Percentiles rank a stretch among this genome's conserved stretches.
Conservation (phyloP, 306 rosid genomes). For the Rosa persica region DNA sequence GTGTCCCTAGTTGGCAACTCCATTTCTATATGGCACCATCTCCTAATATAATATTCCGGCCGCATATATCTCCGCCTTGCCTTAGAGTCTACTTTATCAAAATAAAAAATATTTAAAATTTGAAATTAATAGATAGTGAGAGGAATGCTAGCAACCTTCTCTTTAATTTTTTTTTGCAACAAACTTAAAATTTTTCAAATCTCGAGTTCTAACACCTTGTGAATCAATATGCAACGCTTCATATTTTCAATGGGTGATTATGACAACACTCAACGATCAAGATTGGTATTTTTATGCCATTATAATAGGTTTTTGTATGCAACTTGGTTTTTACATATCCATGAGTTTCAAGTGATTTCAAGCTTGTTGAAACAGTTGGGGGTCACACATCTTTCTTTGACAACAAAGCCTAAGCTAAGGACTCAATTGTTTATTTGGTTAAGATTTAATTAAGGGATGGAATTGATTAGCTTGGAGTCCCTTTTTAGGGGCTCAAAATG, state of each 20-base stretch:
- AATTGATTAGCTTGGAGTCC: background rate
- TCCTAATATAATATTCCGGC: constrained; percentile 1
- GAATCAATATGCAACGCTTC: background rate
- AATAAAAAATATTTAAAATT: background rate
- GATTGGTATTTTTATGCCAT: background rate
- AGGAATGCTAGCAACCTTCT: background rate
- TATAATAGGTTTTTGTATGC: background rate
- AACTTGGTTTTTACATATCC: background rate
- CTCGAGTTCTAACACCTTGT: background rate
- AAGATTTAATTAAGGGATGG: background rate
- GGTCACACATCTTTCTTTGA: constrained; percentile 6
- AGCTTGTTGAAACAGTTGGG: background rate
- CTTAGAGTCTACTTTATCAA: background rate
- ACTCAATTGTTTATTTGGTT: background rate
- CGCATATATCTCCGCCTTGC: background rate
- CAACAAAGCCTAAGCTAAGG: constrained; percentile 10
- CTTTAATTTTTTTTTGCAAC: background rate
- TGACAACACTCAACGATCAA: background rate
- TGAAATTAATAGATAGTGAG: background rate
- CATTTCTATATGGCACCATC: constrained; percentile 31
- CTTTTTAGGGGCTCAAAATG: constrained; percentile 15
- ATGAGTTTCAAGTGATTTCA: constrained; percentile 3
- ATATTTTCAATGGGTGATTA: background rate
- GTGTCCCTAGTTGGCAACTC: constrained; percentile 23
- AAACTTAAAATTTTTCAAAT: background rate